Base-by-base conservation (phyloP, 768 basidiomycete genomes). In the Tylopilus sp. region DNA sequence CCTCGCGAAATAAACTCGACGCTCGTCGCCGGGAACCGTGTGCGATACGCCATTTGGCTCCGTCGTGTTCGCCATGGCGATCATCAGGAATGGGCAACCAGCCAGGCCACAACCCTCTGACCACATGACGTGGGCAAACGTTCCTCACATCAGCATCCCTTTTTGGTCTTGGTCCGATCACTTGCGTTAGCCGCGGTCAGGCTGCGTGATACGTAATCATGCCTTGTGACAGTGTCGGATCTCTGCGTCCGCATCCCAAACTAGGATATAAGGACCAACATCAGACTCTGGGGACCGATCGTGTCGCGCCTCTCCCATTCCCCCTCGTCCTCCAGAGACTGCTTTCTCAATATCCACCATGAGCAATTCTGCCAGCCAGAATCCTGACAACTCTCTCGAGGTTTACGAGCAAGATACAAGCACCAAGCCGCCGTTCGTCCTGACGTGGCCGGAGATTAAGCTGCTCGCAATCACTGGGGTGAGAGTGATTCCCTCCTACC, bases 381-480 rank as follows among this genome's bases (percentile, higher is more conserved):
- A 51, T 6, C 44, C 47, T 0, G 20, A 23, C 1, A 33, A 51
- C 4, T 52, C 63, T 33, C 67, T 69, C 40, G 65, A 69, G 35
- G 40, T 66, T 3, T 65, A 57, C 48, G 67, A 69, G 36, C 60
- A 59, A 13, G 66, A 61, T 44, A 62, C 57, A 3, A 63, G 66
- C 26, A 59, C 57, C 25, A 62, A 64, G 17, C 73, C 72, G 7
- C 71, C 78, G 0, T 80, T 65, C 55, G 20, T 69, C 22, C 68
- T 80, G 25, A 73, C 71, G 3, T 53, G 51, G 15, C 62, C 79
- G 7, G 83, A 86, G 65, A 35, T 83, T 47, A 86, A 85, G 65
- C 62, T 86, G 36, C 68, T 86, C 25, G 73, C 77, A 33, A 83
- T 86, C 51, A 75, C 82, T 47, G 84, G 82, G 8, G 81, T 83